Conservation (phyloP, 2,329 filamentous ascomycete genomes). For the Penicillium italicum region DNA sequence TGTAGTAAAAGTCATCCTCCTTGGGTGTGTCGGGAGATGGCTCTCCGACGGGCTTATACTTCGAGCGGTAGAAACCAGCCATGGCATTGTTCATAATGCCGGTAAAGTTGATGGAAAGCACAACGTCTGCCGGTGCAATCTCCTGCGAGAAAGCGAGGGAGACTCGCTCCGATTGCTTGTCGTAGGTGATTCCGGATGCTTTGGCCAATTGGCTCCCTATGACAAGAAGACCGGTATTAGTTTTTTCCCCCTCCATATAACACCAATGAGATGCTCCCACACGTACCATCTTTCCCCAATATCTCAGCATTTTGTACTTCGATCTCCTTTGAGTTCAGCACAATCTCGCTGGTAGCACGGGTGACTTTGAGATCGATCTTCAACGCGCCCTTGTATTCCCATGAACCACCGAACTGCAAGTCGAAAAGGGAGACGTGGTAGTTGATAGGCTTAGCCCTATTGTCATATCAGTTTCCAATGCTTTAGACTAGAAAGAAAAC, state of each 20-base stretch:
- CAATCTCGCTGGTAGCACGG: conserved; percentile 69
- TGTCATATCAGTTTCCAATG: conserved; percentile 5
- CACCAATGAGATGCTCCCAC: not conserved
- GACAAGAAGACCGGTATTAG: not conserved
- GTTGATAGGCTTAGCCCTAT: conserved; percentile 74
- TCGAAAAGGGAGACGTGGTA: conserved; percentile 80
- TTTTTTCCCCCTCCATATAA: not conserved
- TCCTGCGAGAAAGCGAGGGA: conserved; percentile 73
- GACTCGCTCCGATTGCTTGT: conserved; percentile 78
- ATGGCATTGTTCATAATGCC: conserved; percentile 85
- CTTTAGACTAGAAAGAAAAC: not conserved
- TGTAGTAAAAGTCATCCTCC: conserved; percentile 62
- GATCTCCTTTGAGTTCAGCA: conserved; percentile 81
- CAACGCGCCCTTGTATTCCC: conserved; percentile 82
- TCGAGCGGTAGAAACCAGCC: conserved; percentile 89
- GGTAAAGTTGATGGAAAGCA: conserved; percentile 69
- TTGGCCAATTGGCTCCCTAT: conserved; percentile 37
- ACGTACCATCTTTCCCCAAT: conserved; percentile 35
- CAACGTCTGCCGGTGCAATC: conserved; percentile 64
- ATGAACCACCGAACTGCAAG: conserved; percentile 66
- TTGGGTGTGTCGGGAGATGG: conserved; percentile 74
- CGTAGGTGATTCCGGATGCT: conserved; percentile 69
- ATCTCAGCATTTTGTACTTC: conserved; percentile 61
- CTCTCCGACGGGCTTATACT: conserved; percentile 77
- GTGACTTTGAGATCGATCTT: conserved; percentile 73